These are phyloP conservation scores for Cordyceps cicadae DNA, from an alignment of 2,329 filamentous ascomycete genomes.

Conservation along the genomic window DNA sequence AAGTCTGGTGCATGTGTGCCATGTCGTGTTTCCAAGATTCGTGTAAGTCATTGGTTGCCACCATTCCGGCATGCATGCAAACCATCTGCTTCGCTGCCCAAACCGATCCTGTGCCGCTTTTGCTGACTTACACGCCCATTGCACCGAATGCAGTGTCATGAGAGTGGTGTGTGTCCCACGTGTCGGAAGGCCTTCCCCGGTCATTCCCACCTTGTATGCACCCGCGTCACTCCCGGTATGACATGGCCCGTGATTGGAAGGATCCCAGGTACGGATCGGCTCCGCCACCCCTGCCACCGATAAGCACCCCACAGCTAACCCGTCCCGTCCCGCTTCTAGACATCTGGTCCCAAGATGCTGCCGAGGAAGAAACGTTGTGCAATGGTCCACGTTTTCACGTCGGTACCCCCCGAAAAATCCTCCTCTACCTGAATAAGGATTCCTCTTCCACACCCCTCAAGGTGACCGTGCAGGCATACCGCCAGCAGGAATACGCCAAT, in stretches of 20 bases:
- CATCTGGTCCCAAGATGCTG: conserved; percentile 28
- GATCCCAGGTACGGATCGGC: conserved; percentile 27
- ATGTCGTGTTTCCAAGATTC: conserved; percentile 40
- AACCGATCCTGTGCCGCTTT: conserved; percentile 1
- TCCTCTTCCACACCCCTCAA: conserved; percentile 30
- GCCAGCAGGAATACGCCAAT: conserved; percentile 23
- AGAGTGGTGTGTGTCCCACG: conserved; percentile 34
- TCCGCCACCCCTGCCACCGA: conserved; percentile 3
- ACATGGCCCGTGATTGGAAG: conserved; percentile 31
- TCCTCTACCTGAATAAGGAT: conserved; percentile 28
- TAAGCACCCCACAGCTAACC: conserved; percentile 5
- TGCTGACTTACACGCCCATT: conserved; percentile 14
- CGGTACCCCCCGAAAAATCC: conserved; percentile 28
- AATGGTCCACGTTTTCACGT: conserved; percentile 28
- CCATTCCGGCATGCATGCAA: conserved; percentile 5
- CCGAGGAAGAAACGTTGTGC: conserved; percentile 27
- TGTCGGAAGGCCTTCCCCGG: conserved; percentile 33
- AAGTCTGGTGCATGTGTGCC: conserved; percentile 40
- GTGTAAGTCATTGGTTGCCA: conserved; percentile 29
- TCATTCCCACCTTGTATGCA: conserved; percentile 33
- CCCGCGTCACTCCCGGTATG: conserved; percentile 28
- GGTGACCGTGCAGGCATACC: conserved; percentile 31
- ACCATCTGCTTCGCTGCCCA: conserved; percentile 12
- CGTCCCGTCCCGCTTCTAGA: conserved; percentile 19
- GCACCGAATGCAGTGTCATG: conserved; percentile 26